phyloP scores from a whole-genome alignment of 2,329 filamentous ascomycete species.

The Beauveria sp. region DNA sequence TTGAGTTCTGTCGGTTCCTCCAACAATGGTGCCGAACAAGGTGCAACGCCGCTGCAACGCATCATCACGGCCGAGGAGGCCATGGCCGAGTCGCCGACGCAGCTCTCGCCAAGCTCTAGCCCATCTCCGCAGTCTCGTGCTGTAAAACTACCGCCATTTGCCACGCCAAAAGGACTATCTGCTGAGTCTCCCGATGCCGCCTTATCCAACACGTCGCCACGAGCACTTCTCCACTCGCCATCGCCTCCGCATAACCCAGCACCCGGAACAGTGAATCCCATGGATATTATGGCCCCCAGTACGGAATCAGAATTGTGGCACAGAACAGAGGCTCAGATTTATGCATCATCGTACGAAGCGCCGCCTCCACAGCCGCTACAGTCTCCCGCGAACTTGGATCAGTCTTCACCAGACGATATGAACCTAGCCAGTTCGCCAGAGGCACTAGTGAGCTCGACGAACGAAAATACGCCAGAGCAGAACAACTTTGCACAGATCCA shows the following conservation, averaged over 20 bases:
- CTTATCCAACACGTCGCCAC: constrained; percentile 12
- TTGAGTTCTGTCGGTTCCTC: constrained; percentile 17
- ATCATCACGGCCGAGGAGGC: constrained; percentile 13
- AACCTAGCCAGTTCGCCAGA: neutral
- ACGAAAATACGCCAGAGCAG: neutral
- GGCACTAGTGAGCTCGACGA: neutral
- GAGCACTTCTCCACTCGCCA: constrained; percentile 15
- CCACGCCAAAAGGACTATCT: constrained; percentile 6
- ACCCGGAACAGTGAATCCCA: constrained; percentile 44
- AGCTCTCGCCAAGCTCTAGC: constrained; percentile 17
- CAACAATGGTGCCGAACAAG: constrained; percentile 5
- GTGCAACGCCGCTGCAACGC: constrained; percentile 10
- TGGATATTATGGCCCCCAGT: constrained; percentile 43
- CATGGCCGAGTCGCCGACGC: constrained; percentile 24
- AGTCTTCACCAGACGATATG: neutral
- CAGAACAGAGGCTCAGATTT: constrained; percentile 29
- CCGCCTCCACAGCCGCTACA: constrained; percentile 14
- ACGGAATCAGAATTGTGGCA: constrained; percentile 31
- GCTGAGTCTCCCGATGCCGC: constrained; percentile 12
- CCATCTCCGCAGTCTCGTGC: neutral
- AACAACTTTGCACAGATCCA: neutral
- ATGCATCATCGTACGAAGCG: constrained; percentile 20
- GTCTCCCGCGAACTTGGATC: neutral
- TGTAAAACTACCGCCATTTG: neutral
- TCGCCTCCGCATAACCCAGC: constrained; percentile 27